phyloP scores from a whole-genome alignment of 768 basidiomycete genomes.

The Russula ochroleuca region DNA sequence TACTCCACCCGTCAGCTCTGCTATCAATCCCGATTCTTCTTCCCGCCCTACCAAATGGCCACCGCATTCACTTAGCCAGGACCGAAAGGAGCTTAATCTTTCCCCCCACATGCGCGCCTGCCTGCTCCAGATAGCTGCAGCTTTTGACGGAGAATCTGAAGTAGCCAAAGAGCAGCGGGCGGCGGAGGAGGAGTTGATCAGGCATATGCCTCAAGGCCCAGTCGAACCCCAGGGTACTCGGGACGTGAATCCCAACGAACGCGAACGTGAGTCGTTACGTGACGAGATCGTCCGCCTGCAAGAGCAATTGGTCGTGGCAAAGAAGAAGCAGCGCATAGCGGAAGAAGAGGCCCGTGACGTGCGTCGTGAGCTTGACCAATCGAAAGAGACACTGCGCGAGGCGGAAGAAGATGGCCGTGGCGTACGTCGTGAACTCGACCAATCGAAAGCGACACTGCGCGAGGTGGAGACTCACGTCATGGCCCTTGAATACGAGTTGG shows the following conservation, averaged over 20 bases:
- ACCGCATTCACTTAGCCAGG: neutral
- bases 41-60: no score
- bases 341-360: no score
- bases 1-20: neutral
- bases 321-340: neutral
- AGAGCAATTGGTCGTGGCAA: neutral
- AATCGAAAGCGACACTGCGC: neutral
- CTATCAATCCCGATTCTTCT: neutral
- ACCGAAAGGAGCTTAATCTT: neutral
- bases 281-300: neutral
- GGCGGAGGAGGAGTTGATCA: neutral
- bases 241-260: neutral
- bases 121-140: neutral
- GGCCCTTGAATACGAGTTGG: neutral
- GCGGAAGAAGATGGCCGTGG: neutral
- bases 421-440: constrained; percentile 1
- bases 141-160: neutral
- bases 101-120: neutral
- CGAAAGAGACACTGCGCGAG: no score
- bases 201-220: neutral
- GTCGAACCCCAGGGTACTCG: neutral
- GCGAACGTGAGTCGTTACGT: neutral
- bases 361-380: no score
- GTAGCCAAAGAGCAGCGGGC: neutral
- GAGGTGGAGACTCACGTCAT: neutral